Evolutionary conservation across 495 filamentous ascomycete genomes (phyloP).

Genomic region (Cryomyces minteri): DNA sequence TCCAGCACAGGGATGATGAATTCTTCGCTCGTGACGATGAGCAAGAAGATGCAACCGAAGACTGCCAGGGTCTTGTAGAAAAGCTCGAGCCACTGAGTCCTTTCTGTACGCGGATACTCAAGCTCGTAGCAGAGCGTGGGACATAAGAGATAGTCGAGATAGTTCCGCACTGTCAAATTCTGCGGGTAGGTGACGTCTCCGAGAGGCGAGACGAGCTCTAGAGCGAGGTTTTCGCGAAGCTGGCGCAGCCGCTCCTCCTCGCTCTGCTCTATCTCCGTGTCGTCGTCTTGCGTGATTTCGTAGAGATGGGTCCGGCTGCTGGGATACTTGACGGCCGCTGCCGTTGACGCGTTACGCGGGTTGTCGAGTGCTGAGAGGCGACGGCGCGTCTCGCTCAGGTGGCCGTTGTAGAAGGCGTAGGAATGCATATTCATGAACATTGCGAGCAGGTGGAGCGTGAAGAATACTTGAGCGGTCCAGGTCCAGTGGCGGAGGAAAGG

Average conservation of each 20-base stretch:
- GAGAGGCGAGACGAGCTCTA: constrained; percentile 75
- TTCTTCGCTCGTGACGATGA: constrained; percentile 82
- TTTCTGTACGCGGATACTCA: constrained; percentile 71
- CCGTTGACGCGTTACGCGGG: constrained; percentile 46
- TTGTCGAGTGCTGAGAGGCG: constrained; percentile 64
- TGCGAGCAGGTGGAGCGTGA: constrained; percentile 76
- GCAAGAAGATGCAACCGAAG: constrained; percentile 90
- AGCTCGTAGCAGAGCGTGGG: constrained; percentile 96
- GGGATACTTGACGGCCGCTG: constrained; percentile 59
- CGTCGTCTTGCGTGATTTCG: constrained; percentile 13
- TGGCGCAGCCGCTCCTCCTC: constrained; percentile 23
- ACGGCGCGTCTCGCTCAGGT: constrained; percentile 71
- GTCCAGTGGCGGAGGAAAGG: constrained; percentile 85
- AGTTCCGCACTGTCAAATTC: constrained; percentile 71
- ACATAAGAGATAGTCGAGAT: constrained; percentile 73
- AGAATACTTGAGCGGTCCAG: constrained; percentile 88
- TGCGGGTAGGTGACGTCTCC: constrained; percentile 80
- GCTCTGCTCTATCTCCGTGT: constrained; percentile 21
- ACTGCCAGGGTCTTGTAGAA: constrained; percentile 73
- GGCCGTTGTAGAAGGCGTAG: constrained; percentile 94
- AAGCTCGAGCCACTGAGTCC: constrained; percentile 63
- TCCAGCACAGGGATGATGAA: constrained; percentile 82
- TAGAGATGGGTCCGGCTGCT: constrained; percentile 29
- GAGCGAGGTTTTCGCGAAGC: constrained; percentile 72
- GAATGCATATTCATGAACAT: constrained; percentile 98